These are phyloP conservation scores for Microbotryum silenes-acaulis DNA, from an alignment of 1,284 basidiomycete species.

Conservation along the genomic window DNA sequence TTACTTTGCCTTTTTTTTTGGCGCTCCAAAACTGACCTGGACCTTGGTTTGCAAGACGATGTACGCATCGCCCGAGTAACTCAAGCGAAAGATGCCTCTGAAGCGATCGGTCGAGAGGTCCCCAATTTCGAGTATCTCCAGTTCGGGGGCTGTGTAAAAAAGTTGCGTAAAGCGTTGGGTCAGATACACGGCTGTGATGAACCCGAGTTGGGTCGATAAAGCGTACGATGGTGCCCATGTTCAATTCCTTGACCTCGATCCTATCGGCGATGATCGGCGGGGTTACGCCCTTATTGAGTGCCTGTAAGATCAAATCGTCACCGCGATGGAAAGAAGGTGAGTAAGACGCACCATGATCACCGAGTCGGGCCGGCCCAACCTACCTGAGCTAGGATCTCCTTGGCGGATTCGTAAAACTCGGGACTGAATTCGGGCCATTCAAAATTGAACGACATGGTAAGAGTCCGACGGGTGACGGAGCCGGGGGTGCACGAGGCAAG, in stretches of 20 bases:
- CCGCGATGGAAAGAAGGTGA: no score
- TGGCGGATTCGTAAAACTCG: constrained; percentile 87
- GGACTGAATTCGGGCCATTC: constrained; percentile 95
- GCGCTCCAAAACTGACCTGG: constrained; percentile 53
- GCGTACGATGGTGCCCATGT: constrained; percentile 91
- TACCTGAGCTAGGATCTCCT: constrained; percentile 73
- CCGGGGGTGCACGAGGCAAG: no score
- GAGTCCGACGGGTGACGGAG: no score
- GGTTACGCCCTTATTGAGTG: constrained; percentile 94
- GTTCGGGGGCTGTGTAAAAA: constrained; percentile 65
- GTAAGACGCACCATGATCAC: no score
- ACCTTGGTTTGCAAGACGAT: constrained; percentile 94
- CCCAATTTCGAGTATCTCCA: constrained; percentile 96
- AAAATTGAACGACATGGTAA: constrained; percentile 87
- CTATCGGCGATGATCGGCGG: constrained; percentile 95
- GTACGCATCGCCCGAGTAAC: constrained; percentile 92
- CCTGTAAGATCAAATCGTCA: no score
- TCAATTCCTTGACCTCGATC: constrained; percentile 93
- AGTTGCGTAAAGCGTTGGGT: no score
- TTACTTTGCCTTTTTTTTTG: no score
- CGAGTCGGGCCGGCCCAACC: not conserved
- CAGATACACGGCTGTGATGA: no score
- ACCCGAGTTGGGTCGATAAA: constrained; percentile 9
- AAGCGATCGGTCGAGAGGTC: constrained; percentile 91
- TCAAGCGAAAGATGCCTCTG: constrained; percentile 90